phyloP scores from a whole-genome alignment of 2,329 filamentous ascomycete species.

The Cercospora beticola region DNA sequence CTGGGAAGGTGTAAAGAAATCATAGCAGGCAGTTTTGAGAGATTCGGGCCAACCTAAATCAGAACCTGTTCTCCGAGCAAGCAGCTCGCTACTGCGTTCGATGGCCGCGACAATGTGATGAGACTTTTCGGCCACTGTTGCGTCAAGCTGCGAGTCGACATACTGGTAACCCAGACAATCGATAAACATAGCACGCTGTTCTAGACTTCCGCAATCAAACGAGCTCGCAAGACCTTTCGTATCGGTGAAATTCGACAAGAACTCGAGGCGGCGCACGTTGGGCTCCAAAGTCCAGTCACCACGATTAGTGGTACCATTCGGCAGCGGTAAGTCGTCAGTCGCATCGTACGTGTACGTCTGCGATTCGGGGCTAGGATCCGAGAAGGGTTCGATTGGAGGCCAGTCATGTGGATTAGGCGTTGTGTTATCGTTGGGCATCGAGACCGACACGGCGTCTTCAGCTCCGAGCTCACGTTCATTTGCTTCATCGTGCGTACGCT shows the following conservation, averaged over 20 bases:
- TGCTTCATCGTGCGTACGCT: not conserved
- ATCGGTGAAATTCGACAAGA: constrained; percentile 3
- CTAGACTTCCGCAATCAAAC: not conserved
- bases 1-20: not conserved
- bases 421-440: not conserved
- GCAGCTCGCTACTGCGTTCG: not conserved
- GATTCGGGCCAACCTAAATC: not conserved
- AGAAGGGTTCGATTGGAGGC: not conserved
- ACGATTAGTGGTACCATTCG: not conserved
- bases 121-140: not conserved
- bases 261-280: constrained; percentile 2
- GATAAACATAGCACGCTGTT: constrained; percentile 6
- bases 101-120: not conserved
- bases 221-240: constrained; percentile 4
- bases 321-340: not conserved
- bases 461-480: not conserved
- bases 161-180: not conserved
- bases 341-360: not conserved
- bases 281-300: not conserved
- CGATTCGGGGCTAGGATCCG: not conserved
- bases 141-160: not conserved
- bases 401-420: not conserved
- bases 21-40: not conserved
- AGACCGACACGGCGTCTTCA: not conserved
- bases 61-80: not conserved